These are phyloP conservation scores for Stephania japonica DNA, from an alignment of 164 flowering plant genomes.

Conservation along the genomic window DNA sequence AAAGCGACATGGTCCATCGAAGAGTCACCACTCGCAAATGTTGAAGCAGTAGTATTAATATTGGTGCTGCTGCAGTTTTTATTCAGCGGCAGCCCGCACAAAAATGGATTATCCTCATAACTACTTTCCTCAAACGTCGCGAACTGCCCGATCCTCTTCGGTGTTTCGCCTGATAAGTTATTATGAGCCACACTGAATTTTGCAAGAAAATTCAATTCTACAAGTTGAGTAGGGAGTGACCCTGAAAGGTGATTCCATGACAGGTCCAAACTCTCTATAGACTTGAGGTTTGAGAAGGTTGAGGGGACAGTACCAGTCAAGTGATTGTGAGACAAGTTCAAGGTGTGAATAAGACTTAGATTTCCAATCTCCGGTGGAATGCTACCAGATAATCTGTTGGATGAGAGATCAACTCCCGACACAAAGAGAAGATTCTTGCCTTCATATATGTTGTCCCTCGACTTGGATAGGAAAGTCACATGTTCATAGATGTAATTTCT, in stretches of 20 bases:
- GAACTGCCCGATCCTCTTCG: slow-evolving; percentile 13
- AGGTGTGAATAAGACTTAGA: background rate
- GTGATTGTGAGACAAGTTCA: slow-evolving; percentile 22
- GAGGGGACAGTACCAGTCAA: slow-evolving; percentile 14
- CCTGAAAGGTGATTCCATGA: slow-evolving; percentile 23
- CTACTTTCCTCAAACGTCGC: background rate
- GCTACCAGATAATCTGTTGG: slow-evolving; percentile 7
- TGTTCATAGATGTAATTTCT: background rate
- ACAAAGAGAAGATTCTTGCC: background rate
- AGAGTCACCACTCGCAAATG: background rate
- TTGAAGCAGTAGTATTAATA: background rate
- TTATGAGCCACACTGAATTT: slow-evolving; percentile 21
- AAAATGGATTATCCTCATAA: slow-evolving; percentile 18
- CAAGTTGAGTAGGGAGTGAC: slow-evolving; percentile 15
- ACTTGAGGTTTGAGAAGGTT: slow-evolving; percentile 10
- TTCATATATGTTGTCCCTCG: background rate
- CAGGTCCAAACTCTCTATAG: slow-evolving; percentile 13
- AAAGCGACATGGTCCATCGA: background rate
- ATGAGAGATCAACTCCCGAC: slow-evolving; percentile 26
- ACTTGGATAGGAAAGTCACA: slow-evolving; percentile 17
- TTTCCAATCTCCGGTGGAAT: background rate
- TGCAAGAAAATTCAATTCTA: background rate
- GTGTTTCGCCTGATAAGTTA: slow-evolving; percentile 20
- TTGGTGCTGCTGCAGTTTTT: background rate
- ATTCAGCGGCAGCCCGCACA: slow-evolving; percentile 18